Evolutionary conservation across 2,329 filamentous ascomycete genomes (phyloP).

Genomic region (Fusarium neocosmosporiellum): DNA sequence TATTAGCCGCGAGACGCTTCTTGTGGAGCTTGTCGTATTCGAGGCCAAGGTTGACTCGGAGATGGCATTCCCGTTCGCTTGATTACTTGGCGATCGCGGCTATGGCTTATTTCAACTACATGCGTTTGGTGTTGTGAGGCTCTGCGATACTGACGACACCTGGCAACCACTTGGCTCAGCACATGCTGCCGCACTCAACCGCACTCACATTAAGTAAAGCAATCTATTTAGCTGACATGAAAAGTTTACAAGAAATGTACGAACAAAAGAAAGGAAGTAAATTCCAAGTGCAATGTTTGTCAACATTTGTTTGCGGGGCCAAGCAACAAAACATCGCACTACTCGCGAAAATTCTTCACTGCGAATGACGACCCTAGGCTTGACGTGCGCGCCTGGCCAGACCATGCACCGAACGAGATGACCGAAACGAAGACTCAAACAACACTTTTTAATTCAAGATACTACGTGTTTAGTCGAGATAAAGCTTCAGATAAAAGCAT

Average conservation of each 20-base stretch:
- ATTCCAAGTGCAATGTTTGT: background rate
- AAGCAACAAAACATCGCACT: background rate
- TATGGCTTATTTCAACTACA: background rate
- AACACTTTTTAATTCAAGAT: background rate
- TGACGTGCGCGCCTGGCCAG: background rate
- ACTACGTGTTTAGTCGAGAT: background rate
- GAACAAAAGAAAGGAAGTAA: background rate
- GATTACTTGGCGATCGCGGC: background rate
- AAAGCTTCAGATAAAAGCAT: background rate
- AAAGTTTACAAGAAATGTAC: background rate
- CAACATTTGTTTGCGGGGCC: background rate
- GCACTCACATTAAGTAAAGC: background rate
- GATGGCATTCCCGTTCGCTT: background rate
- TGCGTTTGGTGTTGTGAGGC: background rate
- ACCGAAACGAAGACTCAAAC: background rate
- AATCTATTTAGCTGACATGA: background rate
- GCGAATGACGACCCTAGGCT: background rate
- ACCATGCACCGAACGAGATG: background rate
- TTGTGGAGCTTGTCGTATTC: background rate
- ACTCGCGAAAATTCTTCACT: background rate
- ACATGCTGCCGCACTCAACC: background rate
- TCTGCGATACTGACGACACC: background rate
- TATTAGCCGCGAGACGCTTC: background rate
- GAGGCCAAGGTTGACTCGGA: background rate
- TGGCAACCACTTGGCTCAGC: background rate